phyloP scores from a whole-genome alignment of 306 rosid genomes.

The Gastrolobium villosum region DNA sequence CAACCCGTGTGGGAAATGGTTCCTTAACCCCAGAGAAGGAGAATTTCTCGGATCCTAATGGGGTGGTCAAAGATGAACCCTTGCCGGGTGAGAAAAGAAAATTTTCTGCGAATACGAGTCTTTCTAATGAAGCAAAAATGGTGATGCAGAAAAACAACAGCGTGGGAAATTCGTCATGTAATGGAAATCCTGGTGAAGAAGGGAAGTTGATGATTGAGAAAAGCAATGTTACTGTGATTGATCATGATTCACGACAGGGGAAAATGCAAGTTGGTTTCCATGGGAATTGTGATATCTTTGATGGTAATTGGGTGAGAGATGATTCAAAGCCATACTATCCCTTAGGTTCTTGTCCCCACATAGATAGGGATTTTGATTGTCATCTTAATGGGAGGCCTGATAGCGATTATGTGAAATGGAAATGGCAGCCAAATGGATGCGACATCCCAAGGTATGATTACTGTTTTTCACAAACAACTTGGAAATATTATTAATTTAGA shows the following conservation, averaged over 20 bases:
- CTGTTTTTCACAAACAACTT: not conserved
- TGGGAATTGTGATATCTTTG: conserved; percentile 71
- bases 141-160: conserved; percentile 25
- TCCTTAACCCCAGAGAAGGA: conserved; percentile 1
- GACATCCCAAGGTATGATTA: conserved; percentile 78
- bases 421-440: conserved; percentile 91
- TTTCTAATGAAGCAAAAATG: conserved; percentile 24
- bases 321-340: conserved; percentile 88
- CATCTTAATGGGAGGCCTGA: conserved; percentile 87
- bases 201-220: conserved; percentile 24
- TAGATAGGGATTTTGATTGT: conserved; percentile 86
- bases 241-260: conserved; percentile 13
- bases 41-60: conserved; percentile 25
- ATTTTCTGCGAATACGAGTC: conserved; percentile 41
- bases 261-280: conserved; percentile 36
- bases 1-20: conserved; percentile 15
- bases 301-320: conserved; percentile 89
- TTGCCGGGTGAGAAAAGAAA: conserved; percentile 44
- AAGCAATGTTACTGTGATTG: conserved; percentile 1
- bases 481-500: not conserved
- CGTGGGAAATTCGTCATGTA: conserved; percentile 35
- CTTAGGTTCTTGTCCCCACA: conserved; percentile 82
- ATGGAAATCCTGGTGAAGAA: not conserved
- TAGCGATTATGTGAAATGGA: conserved; percentile 79
- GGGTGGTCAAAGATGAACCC: conserved; percentile 42